A percentile compares a stretch with the other conserved stretches of the same genome.
These are phyloP conservation scores for Podospora anserina DNA, from an alignment of 495 filamentous ascomycete species.

Conservation along the genomic window DNA sequence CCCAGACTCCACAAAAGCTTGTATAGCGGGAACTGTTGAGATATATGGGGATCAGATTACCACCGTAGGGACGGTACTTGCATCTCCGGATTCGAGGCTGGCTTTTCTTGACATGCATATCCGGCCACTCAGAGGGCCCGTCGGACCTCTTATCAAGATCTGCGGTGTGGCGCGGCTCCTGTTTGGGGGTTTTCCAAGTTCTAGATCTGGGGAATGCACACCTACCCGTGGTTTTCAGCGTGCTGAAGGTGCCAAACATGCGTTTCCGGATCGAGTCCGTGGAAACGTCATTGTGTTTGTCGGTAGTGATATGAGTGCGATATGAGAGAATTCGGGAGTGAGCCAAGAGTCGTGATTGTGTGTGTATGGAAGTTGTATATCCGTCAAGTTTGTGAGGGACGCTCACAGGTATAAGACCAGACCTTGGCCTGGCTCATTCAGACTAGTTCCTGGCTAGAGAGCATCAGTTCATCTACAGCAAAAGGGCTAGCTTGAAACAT, in stretches of 20 bases:
- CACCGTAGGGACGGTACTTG: not conserved
- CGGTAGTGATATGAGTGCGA: not conserved
- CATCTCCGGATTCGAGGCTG: not conserved
- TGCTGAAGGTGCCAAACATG: not conserved
- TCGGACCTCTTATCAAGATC: not conserved
- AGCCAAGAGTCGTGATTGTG: not conserved
- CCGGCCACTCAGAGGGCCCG: not conserved
- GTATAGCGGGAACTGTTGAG: not conserved
- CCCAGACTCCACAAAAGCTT: not conserved
- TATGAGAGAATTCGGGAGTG: not conserved
- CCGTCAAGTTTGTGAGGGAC: not conserved
- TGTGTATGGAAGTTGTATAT: not conserved
- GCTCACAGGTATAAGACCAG: not conserved
- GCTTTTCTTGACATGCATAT: not conserved
- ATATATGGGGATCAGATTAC: not conserved
- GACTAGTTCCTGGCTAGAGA: not conserved
- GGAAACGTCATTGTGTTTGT: slow-evolving; percentile 13
- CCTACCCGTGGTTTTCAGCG: not conserved
- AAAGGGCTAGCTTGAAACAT: slow-evolving; percentile 22
- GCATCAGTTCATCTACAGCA: not conserved
- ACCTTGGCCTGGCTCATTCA: not conserved
- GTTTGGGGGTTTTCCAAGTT: not conserved
- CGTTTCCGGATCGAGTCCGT: slow-evolving; percentile 18
- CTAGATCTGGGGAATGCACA: not conserved
- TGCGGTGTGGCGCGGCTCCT: not conserved